phyloP scores from a whole-genome alignment of 306 rosid genomes.

The Glycine tomentella region DNA sequence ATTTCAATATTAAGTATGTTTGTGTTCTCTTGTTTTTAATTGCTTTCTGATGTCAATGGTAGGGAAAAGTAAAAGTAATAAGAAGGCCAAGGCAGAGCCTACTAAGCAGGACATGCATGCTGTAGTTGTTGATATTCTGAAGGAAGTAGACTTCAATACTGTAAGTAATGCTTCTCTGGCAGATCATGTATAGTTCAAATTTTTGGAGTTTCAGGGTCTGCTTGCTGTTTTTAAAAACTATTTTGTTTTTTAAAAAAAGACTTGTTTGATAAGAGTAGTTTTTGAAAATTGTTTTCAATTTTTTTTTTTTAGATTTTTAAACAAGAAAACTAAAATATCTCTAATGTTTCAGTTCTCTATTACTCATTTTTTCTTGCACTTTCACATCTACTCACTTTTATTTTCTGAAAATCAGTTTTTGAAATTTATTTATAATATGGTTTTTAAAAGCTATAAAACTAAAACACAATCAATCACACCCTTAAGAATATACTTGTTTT shows the following conservation, averaged over 20 bases:
- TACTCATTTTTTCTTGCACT: neutral
- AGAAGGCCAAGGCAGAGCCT: conserved; percentile 88
- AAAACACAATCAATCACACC: too few relatives aligned
- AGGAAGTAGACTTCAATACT: conserved; percentile 94
- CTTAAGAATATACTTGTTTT: neutral
- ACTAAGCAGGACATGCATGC: conserved; percentile 81
- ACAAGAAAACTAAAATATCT: neutral
- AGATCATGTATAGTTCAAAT: neutral
- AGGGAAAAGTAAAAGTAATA: conserved; percentile 79
- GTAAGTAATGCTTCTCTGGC: conserved; percentile 57
- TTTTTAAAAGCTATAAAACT: neutral
- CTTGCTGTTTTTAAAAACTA: neutral
- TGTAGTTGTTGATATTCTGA: conserved; percentile 85
- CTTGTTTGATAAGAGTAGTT: neutral
- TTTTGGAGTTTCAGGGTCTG: neutral
- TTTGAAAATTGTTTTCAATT: neutral
- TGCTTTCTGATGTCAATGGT: conserved; percentile 40
- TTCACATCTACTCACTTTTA: neutral
- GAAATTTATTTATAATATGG: neutral
- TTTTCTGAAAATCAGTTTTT: neutral
- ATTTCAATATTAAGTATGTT: neutral
- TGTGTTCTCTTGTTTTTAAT: neutral
- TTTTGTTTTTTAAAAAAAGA: neutral
- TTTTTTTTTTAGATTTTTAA: neutral
- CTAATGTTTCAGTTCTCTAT: neutral